Base-by-base conservation (phyloP, 139 green algal genomes). In the Tetradesmus obliquus region DNA sequence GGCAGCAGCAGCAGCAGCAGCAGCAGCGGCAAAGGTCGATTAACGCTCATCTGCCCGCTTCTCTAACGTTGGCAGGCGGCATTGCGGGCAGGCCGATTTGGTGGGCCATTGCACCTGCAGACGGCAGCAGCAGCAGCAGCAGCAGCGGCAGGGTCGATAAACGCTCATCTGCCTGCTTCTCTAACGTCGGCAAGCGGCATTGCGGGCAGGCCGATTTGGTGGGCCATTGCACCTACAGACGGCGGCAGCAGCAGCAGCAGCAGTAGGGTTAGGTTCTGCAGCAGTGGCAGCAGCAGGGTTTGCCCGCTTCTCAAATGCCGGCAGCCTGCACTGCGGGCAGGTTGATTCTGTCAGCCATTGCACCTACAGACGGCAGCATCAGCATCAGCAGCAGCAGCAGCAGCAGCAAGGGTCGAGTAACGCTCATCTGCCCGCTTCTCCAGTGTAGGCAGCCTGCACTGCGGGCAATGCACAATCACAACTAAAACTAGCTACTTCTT, bases 81-180 rank as follows among this genome's bases (percentile, higher is more conserved):
- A 90, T 32, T 74, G 86, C 17, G 86, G 86, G 55, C 86, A 90
- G 4, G 51, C 86, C 2, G 86, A 54, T 53, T 20, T 20, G 51
- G 20, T 84, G 9, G 86, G 86, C 86, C 86, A 90, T 5, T 24
- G 93, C 55, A 92, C n/a, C 90, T 98, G 82, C 17, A 54, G 19
- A 12, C 79, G 20, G n/a, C 79, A 83, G 32, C 79, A 83, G 79
- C n/a, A 83, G 79, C 79, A 55, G 79, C 79, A 55, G 79, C 79
- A 55, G 79, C 79, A 55, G 79, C 6, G 20, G n/a, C n/a, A 45
- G 13, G 66, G 13, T 45, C 32, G 32, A 45, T 45, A 45, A 45
- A 17, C 83, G 55, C 57, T 88, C 83, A n/a, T 88, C 83, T 22
- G 83, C 45, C 55, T 24, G 66, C 83, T 88, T 88, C 2, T 76